phyloP scores from a whole-genome alignment of 179 eudicot genomes.

The Pouteria campechiana region DNA sequence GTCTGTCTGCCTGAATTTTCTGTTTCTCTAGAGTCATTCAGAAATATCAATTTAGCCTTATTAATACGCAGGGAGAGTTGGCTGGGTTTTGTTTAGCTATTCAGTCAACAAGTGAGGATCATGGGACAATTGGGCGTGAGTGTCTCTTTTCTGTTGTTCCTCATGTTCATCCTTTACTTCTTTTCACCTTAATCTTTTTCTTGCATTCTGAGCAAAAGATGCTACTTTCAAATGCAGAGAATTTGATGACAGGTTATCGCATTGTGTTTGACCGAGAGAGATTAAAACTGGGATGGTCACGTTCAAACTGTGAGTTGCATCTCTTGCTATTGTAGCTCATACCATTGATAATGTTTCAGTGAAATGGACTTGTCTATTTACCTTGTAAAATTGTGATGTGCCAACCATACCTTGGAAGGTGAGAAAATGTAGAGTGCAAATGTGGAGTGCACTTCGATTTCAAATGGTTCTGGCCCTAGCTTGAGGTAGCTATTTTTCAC shows the following conservation, averaged over 20 bases:
- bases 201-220: neutral
- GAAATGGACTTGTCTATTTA: too few relatives aligned
- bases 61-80: constrained; percentile 61
- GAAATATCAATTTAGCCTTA: too few relatives aligned
- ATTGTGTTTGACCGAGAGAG: constrained; percentile 90
- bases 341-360: too few relatives aligned
- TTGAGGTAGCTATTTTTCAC: too few relatives aligned
- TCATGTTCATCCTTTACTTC: neutral
- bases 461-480: too few relatives aligned
- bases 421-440: too few relatives aligned
- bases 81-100: constrained; percentile 76
- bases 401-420: too few relatives aligned
- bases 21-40: too few relatives aligned
- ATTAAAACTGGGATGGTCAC: constrained; percentile 83
- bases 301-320: constrained; percentile 88
- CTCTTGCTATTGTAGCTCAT: too few relatives aligned
- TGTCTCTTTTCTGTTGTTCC: constrained; percentile 2
- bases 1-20: too few relatives aligned
- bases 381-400: too few relatives aligned
- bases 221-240: constrained; percentile 40
- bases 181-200: neutral
- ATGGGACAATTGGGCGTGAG: constrained; percentile 87
- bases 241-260: constrained; percentile 85
- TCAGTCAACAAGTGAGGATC: constrained; percentile 33
- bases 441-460: too few relatives aligned